Base-by-base conservation (phyloP, 306 rosid species). In the Mimosa bimucronata region DNA sequence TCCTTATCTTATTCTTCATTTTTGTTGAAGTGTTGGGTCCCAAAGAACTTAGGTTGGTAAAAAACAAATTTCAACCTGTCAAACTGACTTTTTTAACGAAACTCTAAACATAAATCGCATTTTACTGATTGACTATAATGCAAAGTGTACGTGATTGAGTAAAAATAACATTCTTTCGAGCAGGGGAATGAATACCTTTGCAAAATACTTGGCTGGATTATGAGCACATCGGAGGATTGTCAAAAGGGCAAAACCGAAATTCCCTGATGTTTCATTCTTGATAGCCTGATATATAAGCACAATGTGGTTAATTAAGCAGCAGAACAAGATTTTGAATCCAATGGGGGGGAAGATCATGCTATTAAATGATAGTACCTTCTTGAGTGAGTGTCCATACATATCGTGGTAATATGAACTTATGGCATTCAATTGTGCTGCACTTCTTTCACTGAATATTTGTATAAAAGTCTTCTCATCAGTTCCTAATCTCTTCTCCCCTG, bases 201-300 rank as follows among this genome's bases (percentile, higher is more conserved):
- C 90, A n/a, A 94, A 94, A 77, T 82, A 90, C 81, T 65, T 83
- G 7, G 87, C 91, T 30, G 92, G 94, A 88, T 88, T 88, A 80
- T 84, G 87, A 34, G 96, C 82, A 42, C 94, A 89, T 71, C 42
- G 88, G 80, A 92, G 31, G 53, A 94, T 90, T 61, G 94, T 86
- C 81, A 84, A 13, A 70, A 94, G 97, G 52, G 90, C 97, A 42
- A 71, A 55, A 80, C 78, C 88, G 40, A 94, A 91, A 45, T 70
- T 25, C 55, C 97, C 98, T 0, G 94, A 89, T 7, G 97, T 90
- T 86, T 94, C 97, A 0, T 87, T 89, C 86, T 85, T 89, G n/a
- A 92, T 42, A 9, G 89, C 94, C 94, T 94, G 88, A 80, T 40
- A 79, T 12, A 34, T 14, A 46, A 9, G 41, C 45, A 58, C 57